phyloP scores from a whole-genome alignment of 306 rosid genomes.

The Styphnolobium japonicum region DNA sequence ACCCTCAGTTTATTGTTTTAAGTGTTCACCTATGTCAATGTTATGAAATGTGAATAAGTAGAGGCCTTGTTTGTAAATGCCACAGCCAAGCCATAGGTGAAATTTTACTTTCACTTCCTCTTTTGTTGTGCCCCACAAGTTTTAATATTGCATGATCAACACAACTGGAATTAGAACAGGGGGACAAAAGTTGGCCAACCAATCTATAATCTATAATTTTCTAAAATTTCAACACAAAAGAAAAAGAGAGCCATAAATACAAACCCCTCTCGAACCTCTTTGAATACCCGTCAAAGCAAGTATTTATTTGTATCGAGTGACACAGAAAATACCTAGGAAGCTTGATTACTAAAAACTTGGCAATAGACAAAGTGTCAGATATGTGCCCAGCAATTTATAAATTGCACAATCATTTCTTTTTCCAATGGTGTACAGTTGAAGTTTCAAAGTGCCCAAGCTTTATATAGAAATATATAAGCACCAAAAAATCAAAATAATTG shows the following conservation, averaged over 20 bases:
- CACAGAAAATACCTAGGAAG: not conserved
- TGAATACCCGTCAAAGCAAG: not conserved
- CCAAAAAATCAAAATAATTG: not conserved
- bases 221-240: not conserved
- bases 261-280: not conserved
- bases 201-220: not conserved
- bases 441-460: not conserved
- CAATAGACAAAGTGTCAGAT: not conserved
- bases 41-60: not conserved
- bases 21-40: not conserved
- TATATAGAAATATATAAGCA: not conserved
- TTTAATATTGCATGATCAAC: not conserved
- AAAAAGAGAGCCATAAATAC: not conserved
- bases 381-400: not conserved
- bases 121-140: not conserved
- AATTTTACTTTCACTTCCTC: not conserved
- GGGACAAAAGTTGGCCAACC: not conserved
- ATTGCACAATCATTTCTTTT: not conserved
- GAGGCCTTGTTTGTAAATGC: not conserved
- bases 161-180: not conserved
- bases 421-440: not conserved
- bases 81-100: not conserved
- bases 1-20: not conserved
- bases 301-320: not conserved
- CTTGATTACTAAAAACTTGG: not conserved